phyloP scores from a whole-genome alignment of 495 filamentous ascomycete genomes.

The Talaromyces nanjingensis region DNA sequence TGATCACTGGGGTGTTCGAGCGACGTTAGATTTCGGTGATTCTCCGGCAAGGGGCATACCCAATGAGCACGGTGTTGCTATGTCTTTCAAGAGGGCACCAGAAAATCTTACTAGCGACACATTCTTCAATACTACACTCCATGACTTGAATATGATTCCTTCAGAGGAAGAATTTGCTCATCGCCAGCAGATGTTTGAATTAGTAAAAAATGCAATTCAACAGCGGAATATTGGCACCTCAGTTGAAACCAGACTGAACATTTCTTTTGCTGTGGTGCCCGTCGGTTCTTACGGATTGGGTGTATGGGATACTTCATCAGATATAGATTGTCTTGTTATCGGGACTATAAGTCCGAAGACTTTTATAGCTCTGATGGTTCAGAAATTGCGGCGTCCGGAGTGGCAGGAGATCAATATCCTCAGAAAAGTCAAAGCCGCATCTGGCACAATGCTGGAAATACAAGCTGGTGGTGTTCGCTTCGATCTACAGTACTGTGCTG shows the following conservation, averaged over 20 bases:
- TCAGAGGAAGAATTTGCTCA: conserved; percentile 2
- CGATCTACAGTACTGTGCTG: conserved; percentile 54
- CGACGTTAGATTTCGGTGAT: conserved; percentile 21
- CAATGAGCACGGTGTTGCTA: background rate
- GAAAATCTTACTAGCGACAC: background rate
- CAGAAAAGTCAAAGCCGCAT: conserved; percentile 42
- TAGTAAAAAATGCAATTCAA: conserved; percentile 1
- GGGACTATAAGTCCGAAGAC: conserved; percentile 46
- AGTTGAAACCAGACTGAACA: conserved; percentile 8
- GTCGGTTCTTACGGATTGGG: conserved; percentile 56
- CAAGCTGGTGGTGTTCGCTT: conserved; percentile 41
- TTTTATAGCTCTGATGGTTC: conserved; percentile 47
- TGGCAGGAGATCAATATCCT: conserved; percentile 38
- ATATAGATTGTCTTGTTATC: conserved; percentile 53
- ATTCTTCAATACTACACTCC: background rate
- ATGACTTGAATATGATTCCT: conserved; percentile 1
- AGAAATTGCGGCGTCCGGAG: conserved; percentile 36
- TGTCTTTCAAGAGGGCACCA: background rate
- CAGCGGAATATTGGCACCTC: background rate
- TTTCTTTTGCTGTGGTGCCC: conserved; percentile 40
- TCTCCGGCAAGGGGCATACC: background rate
- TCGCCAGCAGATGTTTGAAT: conserved; percentile 6
- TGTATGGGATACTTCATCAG: conserved; percentile 46
- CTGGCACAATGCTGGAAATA: conserved; percentile 50
- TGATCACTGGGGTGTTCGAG: conserved; percentile 50